Base-by-base conservation (phyloP, 1,284 basidiomycete genomes). In the Gastroboletus turbinatus region DNA sequence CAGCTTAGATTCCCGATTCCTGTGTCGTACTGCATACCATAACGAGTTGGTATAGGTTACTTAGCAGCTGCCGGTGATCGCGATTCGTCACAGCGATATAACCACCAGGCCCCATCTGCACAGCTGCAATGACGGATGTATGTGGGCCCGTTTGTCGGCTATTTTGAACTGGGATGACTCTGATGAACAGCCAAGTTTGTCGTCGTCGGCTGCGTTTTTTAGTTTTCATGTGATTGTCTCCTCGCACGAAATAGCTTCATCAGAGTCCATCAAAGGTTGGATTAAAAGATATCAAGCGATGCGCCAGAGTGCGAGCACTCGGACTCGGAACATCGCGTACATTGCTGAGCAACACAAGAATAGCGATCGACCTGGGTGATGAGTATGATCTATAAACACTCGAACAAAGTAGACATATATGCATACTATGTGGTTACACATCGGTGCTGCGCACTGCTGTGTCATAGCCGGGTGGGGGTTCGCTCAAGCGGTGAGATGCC, bases 381-480 rank as follows among this genome's bases (percentile, higher is more conserved):
- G 23, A 57, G 10, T 5, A 17, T 23, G 13, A 9, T 25, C 14
- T 8, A 16, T 11, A 33, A 50, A n/a, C 23, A 49, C 21, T 16
- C 17, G 39, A 25, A 23, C 25, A 25, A 36, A 19, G 5, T n/a
- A n/a, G 19, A 10, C 2, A 7, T 10, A 19, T 32, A 19, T 25
- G 6, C 19, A 29, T 23, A 10, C 32, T 33, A 21, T 17, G 11
- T 9, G 16, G 36, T 50, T 27, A 64, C 27, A 13, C 14, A 10
- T 14, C 6, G 5, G 21, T 14, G 23, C 32, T 45, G 38, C 49
- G 50, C 42, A 59, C 29, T 30, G 46, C 64, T 21, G 57, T 55
- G 25, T 57, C 51, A 19, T 69, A 69, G 48, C 50, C 39, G 1
- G 67, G 67, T n/a, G 57, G 63, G 1, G 29, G 44, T 8, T 60